Evolutionary conservation across 73 alveolate species (phyloP).

Genomic region (Paramecium bursaria): DNA sequence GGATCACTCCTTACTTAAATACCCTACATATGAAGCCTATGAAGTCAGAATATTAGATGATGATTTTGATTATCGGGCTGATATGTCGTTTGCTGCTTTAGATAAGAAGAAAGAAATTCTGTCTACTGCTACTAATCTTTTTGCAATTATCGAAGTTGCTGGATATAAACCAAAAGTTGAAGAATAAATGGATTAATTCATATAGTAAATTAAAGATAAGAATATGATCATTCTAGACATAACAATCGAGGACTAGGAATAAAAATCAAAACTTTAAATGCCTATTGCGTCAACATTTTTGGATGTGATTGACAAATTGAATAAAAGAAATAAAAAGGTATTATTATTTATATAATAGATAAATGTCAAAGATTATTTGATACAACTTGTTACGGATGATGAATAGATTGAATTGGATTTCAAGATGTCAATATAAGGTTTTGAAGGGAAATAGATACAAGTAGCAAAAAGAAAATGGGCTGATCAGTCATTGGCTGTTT

Average conservation of each 20-base stretch:
- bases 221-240: constrained; percentile 31
- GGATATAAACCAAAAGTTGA: neutral
- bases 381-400: constrained; percentile 9
- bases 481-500: constrained; percentile 27
- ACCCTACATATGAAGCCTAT: constrained; percentile 22
- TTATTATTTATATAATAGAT: neutral
- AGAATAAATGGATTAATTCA: neutral
- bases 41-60: constrained; percentile 42
- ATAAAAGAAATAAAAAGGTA: constrained; percentile 1
- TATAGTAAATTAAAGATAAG: neutral
- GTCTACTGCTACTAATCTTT: constrained; percentile 3
- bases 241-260: neutral
- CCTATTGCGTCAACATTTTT: neutral
- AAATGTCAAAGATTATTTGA: neutral
- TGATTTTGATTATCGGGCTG: constrained; percentile 48
- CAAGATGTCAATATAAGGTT: constrained; percentile 3
- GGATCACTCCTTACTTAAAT: constrained; percentile 10
- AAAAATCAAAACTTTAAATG: constrained; percentile 16
- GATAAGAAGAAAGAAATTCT: constrained; percentile 46
- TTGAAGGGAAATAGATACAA: neutral
- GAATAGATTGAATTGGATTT: constrained; percentile 6
- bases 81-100: constrained; percentile 34
- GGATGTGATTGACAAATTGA: neutral
- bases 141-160: constrained; percentile 8
- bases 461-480: constrained; percentile 31